Conservation (phyloP, 2,329 filamentous ascomycete species). For the Amauroascus niger region DNA sequence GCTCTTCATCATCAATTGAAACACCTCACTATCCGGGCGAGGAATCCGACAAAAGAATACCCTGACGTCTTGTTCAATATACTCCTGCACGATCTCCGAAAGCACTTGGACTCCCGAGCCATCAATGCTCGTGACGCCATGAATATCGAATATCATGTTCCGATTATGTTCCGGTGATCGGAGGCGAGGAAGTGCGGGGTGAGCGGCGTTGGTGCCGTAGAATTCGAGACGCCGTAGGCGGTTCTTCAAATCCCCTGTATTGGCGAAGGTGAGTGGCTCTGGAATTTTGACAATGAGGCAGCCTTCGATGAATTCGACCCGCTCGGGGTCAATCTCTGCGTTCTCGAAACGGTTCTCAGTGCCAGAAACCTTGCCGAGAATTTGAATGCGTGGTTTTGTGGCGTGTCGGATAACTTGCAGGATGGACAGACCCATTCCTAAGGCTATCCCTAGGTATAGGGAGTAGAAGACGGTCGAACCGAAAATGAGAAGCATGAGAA, state of each 20-base stretch:
- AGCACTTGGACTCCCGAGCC: conserved; percentile 88
- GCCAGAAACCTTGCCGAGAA: conserved; percentile 77
- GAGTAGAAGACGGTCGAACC: conserved; percentile 91
- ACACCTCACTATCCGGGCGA: conserved; percentile 48
- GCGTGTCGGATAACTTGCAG: conserved; percentile 82
- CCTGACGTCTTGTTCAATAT: conserved; percentile 62
- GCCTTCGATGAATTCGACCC: conserved; percentile 80
- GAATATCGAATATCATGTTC: conserved; percentile 93
- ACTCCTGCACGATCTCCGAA: conserved; percentile 73
- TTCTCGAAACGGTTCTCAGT: conserved; percentile 73
- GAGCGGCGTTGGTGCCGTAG: conserved; percentile 75
- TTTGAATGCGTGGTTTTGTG: conserved; percentile 89
- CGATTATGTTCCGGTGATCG: conserved; percentile 70
- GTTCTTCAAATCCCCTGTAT: conserved; percentile 83
- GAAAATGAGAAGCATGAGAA: conserved; percentile 84
- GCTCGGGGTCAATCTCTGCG: conserved; percentile 61
- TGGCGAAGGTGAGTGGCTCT: conserved; percentile 91
- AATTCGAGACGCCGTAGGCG: conserved; percentile 73
- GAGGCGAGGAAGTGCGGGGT: conserved; percentile 76
- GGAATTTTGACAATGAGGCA: conserved; percentile 96
- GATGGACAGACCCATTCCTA: conserved; percentile 83
- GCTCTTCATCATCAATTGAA: conserved; percentile 61
- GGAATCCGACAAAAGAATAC: conserved; percentile 49
- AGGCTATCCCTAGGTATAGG: conserved; percentile 81
- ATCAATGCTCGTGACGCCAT: conserved; percentile 91